Conservation (phyloP, 1,284 basidiomycete species). For the Leccinum fallax region DNA sequence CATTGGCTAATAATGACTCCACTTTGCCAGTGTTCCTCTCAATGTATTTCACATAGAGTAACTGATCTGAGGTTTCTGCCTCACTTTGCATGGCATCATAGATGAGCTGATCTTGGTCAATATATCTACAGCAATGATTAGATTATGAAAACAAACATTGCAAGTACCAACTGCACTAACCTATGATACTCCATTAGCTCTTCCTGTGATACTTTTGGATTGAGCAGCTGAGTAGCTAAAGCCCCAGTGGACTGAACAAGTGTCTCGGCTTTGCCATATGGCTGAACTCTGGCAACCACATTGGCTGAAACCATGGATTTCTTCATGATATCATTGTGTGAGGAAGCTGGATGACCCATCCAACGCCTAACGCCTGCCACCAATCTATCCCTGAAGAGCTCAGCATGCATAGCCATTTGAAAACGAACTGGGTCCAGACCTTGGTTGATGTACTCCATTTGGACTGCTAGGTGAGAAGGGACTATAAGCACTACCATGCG, state of each 20-base stretch:
- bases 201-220: conserved; percentile 64
- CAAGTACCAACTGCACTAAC: conserved; percentile 45
- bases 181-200: conserved; percentile 83
- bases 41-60: conserved; percentile 58
- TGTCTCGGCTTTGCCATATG: conserved; percentile 19
- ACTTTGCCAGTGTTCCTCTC: conserved; percentile 37
- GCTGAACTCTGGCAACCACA: conserved; percentile 33
- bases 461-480: conserved; percentile 68
- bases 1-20: conserved; percentile 17
- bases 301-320: conserved; percentile 25
- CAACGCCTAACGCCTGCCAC: conserved; percentile 74
- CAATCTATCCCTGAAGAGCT: conserved; percentile 43
- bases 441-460: conserved; percentile 27
- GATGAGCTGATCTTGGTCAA: conserved; percentile 70
- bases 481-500: conserved; percentile 65
- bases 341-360: conserved; percentile 57
- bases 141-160: not conserved
- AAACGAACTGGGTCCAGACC: conserved; percentile 13
- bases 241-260: conserved; percentile 65
- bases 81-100: conserved; percentile 53
- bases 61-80: conserved; percentile 55
- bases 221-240: conserved; percentile 62
- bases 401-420: not conserved
- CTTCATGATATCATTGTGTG: conserved; percentile 37
- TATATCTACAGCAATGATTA: conserved; percentile 51